A percentile compares a stretch with the other conserved stretches of the same genome.
phyloP scores from a whole-genome alignment of 805 yeast species.

The Suhomyces sp. region DNA sequence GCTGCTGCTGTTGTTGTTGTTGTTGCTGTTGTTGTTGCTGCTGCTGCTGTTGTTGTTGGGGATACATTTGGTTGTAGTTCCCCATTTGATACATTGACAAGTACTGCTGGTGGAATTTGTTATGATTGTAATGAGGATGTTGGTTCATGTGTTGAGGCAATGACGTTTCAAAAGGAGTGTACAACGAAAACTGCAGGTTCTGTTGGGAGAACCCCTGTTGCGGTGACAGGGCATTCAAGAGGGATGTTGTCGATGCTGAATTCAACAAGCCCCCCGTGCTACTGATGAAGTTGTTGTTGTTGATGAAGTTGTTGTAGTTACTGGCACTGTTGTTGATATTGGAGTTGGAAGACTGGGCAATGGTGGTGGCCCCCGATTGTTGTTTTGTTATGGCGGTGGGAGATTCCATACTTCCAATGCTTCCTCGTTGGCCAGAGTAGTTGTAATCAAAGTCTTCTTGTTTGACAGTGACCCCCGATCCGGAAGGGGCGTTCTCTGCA shows the following conservation, averaged over 20 bases:
- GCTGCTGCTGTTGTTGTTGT: slow-evolving; percentile 8
- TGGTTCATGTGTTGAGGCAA: neutral
- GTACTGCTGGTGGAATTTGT: neutral
- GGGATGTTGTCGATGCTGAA: neutral
- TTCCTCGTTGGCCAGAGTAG: neutral
- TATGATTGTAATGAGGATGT: neutral
- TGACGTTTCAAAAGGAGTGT: neutral
- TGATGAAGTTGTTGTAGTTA: slow-evolving; percentile 22
- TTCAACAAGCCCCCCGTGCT: slow-evolving; percentile 4
- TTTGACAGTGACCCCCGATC: slow-evolving; percentile 8
- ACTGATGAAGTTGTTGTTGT: slow-evolving; percentile 18
- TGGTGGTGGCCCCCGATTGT: slow-evolving; percentile 1
- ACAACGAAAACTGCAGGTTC: slow-evolving; percentile 1
- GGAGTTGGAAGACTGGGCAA: slow-evolving; percentile 4
- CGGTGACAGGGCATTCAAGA: neutral
- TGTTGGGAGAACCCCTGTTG: slow-evolving; percentile 1
- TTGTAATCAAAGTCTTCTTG: slow-evolving; percentile 14
- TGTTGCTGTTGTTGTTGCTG: slow-evolving; percentile 1
- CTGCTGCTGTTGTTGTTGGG: slow-evolving; percentile 8
- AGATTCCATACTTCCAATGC: slow-evolving; percentile 1
- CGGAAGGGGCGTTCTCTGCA: slow-evolving; percentile 3
- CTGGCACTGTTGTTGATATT: slow-evolving; percentile 6
- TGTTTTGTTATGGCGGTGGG: slow-evolving; percentile 4
- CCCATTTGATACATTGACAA: slow-evolving; percentile 8
- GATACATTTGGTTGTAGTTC: slow-evolving; percentile 5